Evolutionary conservation across 2,329 filamentous ascomycete species (phyloP).

Genomic region (Botryotinia narcissicola): DNA sequence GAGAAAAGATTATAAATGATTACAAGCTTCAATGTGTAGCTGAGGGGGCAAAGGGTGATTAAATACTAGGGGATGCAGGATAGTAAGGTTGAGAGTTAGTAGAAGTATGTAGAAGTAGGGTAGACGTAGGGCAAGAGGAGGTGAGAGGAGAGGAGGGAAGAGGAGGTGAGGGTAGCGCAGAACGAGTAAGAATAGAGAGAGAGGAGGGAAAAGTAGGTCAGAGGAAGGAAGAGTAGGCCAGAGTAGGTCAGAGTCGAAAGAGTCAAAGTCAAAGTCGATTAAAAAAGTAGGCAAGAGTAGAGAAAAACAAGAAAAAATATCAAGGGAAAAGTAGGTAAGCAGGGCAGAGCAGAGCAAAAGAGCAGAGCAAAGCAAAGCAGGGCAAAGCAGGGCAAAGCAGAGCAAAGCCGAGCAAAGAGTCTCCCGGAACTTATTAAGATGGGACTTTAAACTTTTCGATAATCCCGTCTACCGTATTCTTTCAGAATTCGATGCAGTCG

Average conservation of each 20-base stretch:
- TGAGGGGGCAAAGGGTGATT: not conserved
- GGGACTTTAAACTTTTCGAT: not conserved
- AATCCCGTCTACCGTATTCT: not conserved
- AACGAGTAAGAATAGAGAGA: not conserved
- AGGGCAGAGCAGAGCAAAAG: too few species aligned
- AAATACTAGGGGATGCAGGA: not conserved
- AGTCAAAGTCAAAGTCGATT: not conserved
- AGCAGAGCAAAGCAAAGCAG: too few species aligned
- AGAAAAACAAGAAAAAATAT: too few species aligned
- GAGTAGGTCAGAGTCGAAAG: too few species aligned
- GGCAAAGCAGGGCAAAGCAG: too few species aligned
- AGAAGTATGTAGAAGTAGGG: not conserved
- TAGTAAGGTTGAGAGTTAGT: not conserved
- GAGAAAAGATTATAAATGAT: not conserved
- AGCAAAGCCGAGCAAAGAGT: too few species aligned
- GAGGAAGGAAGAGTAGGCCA: too few species aligned
- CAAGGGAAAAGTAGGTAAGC: too few species aligned
- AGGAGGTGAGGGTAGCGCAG: not conserved
- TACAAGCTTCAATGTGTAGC: not conserved
- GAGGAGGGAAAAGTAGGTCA: not conserved
- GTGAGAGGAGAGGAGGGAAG: not conserved
- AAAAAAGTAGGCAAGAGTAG: too few species aligned
- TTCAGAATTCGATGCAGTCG: not conserved
- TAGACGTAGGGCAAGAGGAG: not conserved
- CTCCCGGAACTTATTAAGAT: not conserved